Evolutionary conservation across 78 protist species (phyloP), one percentile per base, ranked within the genome.

Genomic region (Emiliania huxleyi): DNA sequence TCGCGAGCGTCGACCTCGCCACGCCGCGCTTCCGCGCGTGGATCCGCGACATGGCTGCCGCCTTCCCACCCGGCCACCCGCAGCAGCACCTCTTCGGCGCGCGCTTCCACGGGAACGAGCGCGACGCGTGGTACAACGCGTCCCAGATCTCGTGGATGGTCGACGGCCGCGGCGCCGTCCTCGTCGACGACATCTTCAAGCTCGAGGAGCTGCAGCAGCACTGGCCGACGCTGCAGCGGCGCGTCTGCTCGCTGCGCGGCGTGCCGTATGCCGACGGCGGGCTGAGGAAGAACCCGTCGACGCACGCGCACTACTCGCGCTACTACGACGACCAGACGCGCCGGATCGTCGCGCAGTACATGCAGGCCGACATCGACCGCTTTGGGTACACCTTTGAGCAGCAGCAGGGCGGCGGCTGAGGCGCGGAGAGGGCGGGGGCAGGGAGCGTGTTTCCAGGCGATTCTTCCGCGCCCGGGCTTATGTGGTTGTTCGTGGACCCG

Each of bases 111-210:
- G 85, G 85, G 35, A 77, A 77, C 48, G 85, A 77, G 33, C 22
- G 23, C 29, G 33, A 77, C 4, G 18, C 85, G 48, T 77, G 85
- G 85, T 77, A 22, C 85, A 77, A 77, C 46, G 85, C 85, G 26
- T 77, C 85, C 46, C 85, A 77, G 85, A 37, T 77, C 43, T 77
- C 85, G 15, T 77, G 85, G 85, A 11, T 77, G 48, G 26, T 77
- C 29, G 85, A 77, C 46, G 49, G 15, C 15, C 3, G n/a, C 8
- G 85, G 85, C 4, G n/a, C 11, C 23, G 35, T 4, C 26, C 85
- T 77, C 48, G 85, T 77, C 33, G 26, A 37, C 2, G 48, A 40
- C 46, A 25, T 77, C 48, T 40, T 77, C 85, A 77, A 77, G 85
- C 46, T 77, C 35, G 85, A 77, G 85, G 85, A 77, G 85, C 85